phyloP scores from a whole-genome alignment of 805 yeast species.

The Ogataea siamensis region DNA sequence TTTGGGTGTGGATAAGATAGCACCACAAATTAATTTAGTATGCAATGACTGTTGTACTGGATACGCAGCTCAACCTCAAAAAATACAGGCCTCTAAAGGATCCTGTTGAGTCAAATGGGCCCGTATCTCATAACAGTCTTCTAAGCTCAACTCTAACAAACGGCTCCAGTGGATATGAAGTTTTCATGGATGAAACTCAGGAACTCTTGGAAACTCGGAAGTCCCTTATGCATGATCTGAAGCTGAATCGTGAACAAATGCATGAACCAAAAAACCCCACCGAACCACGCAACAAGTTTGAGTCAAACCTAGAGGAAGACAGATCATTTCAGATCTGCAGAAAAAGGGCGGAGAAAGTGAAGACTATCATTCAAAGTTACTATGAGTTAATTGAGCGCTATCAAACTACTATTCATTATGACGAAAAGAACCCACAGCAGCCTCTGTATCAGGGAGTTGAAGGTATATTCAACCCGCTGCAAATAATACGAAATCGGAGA shows the following conservation, averaged over 20 bases:
- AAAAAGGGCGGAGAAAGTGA: conserved; percentile 49
- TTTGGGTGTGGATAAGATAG: conserved; percentile 5
- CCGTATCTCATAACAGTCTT: conserved; percentile 6
- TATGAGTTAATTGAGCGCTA: conserved; percentile 47
- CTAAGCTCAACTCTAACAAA: conserved; percentile 10
- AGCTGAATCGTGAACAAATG: neutral
- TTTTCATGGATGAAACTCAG: conserved; percentile 7
- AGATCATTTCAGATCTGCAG: conserved; percentile 36
- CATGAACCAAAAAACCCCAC: neutral
- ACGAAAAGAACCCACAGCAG: conserved; percentile 13
- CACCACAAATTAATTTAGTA: neutral
- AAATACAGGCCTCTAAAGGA: conserved; percentile 15
- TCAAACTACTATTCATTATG: conserved; percentile 31
- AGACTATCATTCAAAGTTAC: conserved; percentile 46
- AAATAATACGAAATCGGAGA: conserved; percentile 71
- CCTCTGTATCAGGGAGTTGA: conserved; percentile 50
- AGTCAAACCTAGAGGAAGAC: conserved; percentile 9
- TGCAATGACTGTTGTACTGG: conserved; percentile 15
- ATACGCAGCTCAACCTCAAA: conserved; percentile 18
- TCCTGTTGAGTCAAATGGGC: neutral
- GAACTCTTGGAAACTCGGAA: conserved; percentile 9
- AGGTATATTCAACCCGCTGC: conserved; percentile 78
- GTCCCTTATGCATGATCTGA: conserved; percentile 7
- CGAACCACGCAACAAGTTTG: neutral
- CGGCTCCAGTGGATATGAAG: conserved; percentile 6